Evolutionary conservation across 495 filamentous ascomycete species (phyloP).

Genomic region (Neurospora intermedia): DNA sequence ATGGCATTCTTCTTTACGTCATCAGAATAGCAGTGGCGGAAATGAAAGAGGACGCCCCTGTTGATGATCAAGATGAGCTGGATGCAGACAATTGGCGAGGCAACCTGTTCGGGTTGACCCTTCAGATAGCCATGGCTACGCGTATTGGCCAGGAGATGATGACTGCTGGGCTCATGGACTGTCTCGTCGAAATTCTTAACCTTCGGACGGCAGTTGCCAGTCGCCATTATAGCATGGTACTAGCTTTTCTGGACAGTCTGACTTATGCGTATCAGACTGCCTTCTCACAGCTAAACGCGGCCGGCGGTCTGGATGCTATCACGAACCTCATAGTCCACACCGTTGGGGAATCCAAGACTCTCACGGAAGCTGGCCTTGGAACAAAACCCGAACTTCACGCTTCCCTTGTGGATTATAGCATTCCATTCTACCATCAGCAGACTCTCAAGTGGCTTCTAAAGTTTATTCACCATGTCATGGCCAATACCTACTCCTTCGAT

Average conservation of each 20-base stretch:
- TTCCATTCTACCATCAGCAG: constrained; percentile 85
- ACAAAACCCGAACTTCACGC: constrained; percentile 71
- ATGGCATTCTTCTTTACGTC: constrained; percentile 90
- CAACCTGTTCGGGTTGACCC: constrained; percentile 68
- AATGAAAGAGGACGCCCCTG: constrained; percentile 49
- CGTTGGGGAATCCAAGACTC: constrained; percentile 57
- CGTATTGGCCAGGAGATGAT: constrained; percentile 67
- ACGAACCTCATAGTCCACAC: constrained; percentile 74
- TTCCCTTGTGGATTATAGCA: constrained; percentile 76
- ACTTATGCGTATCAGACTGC: constrained; percentile 72
- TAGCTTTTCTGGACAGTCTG: constrained; percentile 78
- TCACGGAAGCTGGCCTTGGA: constrained; percentile 54
- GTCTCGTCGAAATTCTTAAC: constrained; percentile 81
- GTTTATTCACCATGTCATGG: constrained; percentile 92
- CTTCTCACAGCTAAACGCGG: constrained; percentile 64
- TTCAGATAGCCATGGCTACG: constrained; percentile 59
- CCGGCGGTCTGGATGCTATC: constrained; percentile 75
- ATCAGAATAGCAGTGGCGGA: constrained; percentile 81
- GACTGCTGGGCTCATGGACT: constrained; percentile 74
- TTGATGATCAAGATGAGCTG: constrained; percentile 43
- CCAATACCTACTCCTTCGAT: constrained; percentile 51
- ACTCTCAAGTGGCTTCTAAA: constrained; percentile 88
- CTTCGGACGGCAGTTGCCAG: constrained; percentile 74
- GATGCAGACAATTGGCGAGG: constrained; percentile 81
- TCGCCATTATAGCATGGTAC: constrained; percentile 65